These are phyloP conservation scores for Puccinia triticina DNA, from an alignment of 1,284 basidiomycete genomes.

Conservation along the genomic window DNA sequence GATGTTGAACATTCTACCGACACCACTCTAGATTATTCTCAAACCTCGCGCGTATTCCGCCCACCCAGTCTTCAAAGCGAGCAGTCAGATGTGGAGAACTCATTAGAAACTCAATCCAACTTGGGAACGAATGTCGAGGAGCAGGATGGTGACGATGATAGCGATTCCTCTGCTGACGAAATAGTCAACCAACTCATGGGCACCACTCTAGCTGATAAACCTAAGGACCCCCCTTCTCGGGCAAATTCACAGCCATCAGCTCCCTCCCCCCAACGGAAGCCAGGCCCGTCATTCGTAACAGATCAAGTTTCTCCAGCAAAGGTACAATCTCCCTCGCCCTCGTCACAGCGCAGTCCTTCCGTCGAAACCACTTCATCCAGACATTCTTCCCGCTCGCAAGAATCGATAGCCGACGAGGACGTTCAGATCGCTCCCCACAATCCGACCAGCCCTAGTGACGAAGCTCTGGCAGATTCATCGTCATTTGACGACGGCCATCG, in stretches of 20 bases:
- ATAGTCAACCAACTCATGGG: constrained; percentile 41
- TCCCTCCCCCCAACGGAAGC: not conserved
- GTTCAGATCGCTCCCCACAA: not conserved
- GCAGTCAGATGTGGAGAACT: not conserved
- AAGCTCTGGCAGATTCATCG: not conserved
- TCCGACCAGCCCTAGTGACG: constrained; percentile 3
- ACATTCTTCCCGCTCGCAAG: not conserved
- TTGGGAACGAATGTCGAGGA: not conserved
- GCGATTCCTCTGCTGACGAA: constrained; percentile 25
- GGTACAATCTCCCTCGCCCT: constrained; percentile 1
- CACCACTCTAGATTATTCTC: not conserved
- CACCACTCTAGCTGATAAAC: constrained; percentile 6
- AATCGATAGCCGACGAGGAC: not conserved
- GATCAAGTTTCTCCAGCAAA: not conserved
- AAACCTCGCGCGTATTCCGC: not conserved
- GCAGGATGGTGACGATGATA: not conserved
- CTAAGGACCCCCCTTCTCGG: not conserved
- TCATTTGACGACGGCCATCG: not conserved
- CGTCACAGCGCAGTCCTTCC: not conserved
- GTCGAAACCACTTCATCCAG: not conserved
- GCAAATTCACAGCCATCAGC: not conserved
- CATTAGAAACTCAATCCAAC: not conserved
- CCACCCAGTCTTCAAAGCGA: not conserved
- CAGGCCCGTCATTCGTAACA: not conserved
- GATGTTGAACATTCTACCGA: not conserved